Percentiles rank a stretch among this genome's conserved stretches.
These are phyloP conservation scores for Kluyveromyces starmeri DNA, from an alignment of 805 yeast species.

Conservation along the genomic window DNA sequence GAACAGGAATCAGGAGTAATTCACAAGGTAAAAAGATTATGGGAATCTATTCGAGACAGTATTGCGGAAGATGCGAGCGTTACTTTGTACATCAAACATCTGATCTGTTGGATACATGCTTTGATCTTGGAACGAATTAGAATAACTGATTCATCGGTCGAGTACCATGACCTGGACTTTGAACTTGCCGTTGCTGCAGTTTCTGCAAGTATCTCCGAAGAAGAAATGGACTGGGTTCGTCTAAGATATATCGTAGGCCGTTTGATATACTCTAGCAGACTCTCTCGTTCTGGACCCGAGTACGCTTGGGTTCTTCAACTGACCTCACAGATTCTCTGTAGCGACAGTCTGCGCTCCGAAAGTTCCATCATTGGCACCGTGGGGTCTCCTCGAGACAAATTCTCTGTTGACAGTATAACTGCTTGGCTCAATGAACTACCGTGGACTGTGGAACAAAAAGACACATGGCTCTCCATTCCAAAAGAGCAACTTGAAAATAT, in stretches of 20 bases:
- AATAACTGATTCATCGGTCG: neutral
- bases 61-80: neutral
- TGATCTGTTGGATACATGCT: constrained; percentile 4
- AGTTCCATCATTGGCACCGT: neutral
- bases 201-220: constrained; percentile 40
- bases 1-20: constrained; percentile 52
- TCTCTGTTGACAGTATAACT: neutral
- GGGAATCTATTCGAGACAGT: constrained; percentile 9
- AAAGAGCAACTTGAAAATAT: neutral
- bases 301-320: neutral
- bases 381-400: neutral
- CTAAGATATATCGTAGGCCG: constrained; percentile 8
- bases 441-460: constrained; percentile 4
- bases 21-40: constrained; percentile 13
- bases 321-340: neutral
- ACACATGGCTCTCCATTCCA: constrained; percentile 1
- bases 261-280: constrained; percentile 13
- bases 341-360: neutral
- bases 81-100: constrained; percentile 1
- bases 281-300: neutral
- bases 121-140: constrained; percentile 3
- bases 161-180: constrained; percentile 3
- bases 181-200: constrained; percentile 13
- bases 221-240: constrained; percentile 48
- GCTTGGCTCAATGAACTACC: constrained; percentile 1